A percentile compares a stretch with the other conserved stretches of the same genome.
These are phyloP conservation scores for Starmerella apis DNA, from an alignment of 805 yeast species.

Conservation along the genomic window DNA sequence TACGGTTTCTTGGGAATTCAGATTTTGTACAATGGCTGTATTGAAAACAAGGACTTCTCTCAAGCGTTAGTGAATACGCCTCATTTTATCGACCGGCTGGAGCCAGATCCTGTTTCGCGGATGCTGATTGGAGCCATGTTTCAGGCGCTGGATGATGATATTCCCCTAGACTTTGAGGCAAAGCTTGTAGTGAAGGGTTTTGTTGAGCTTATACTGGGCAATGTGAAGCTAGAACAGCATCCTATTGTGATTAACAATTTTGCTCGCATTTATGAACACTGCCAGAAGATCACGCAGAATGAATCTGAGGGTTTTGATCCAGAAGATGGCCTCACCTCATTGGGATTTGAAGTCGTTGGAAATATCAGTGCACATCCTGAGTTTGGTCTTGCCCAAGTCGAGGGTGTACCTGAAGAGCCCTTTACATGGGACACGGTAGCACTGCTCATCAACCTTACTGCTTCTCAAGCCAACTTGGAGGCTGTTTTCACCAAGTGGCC, in stretches of 20 bases:
- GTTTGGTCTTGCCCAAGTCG: slow-evolving; percentile 6
- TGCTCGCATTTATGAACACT: slow-evolving; percentile 3
- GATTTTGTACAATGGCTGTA: slow-evolving; percentile 18
- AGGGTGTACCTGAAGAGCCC: slow-evolving; percentile 5
- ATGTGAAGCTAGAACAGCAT: slow-evolving; percentile 12
- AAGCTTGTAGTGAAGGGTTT: slow-evolving; percentile 14
- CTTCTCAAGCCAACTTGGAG: slow-evolving; percentile 6
- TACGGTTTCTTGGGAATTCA: slow-evolving; percentile 12
- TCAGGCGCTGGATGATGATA: slow-evolving; percentile 1
- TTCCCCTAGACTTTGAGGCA: background rate
- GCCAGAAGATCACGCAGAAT: slow-evolving; percentile 8
- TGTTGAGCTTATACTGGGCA: slow-evolving; percentile 15
- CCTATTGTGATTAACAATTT: slow-evolving; percentile 11
- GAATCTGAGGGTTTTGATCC: slow-evolving; percentile 2
- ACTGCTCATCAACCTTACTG: slow-evolving; percentile 18
- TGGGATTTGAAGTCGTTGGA: slow-evolving; percentile 15
- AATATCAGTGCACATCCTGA: slow-evolving; percentile 11
- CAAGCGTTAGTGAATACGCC: slow-evolving; percentile 1
- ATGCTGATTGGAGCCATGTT: slow-evolving; percentile 15
- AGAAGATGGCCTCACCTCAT: slow-evolving; percentile 4
- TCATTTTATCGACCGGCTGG: background rate
- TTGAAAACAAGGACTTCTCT: slow-evolving; percentile 13
- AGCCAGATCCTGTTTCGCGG: slow-evolving; percentile 7
- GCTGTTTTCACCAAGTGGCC: slow-evolving; percentile 17
- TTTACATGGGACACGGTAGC: slow-evolving; percentile 20